Base-by-base conservation (phyloP, 1,284 basidiomycete species). In the Trichosporon sp. region DNA sequence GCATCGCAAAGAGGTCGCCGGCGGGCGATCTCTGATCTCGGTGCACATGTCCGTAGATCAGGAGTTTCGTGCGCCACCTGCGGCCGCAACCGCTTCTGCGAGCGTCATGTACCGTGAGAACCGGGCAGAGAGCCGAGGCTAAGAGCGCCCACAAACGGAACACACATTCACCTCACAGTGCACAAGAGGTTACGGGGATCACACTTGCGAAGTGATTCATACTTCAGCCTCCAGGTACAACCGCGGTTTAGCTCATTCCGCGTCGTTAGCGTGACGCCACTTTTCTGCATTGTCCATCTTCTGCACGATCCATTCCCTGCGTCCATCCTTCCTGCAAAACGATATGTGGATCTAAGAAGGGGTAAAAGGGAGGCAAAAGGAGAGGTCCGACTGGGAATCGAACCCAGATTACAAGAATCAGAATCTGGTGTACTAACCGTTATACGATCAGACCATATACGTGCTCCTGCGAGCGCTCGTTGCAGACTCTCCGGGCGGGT, bases 381-480 rank as follows among this genome's bases (percentile, higher is more conserved):
- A 11, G 32, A 63, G 59, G 59, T 63, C 59, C 59, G 59, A 37
- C 59, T 63, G 59, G 59, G 59, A 63, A 63, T 63, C 59, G 59
- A 63, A 63, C 59, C 59, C 59, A 63, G 59, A 63, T 63, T 63
- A 63, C 59, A 63, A 37, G 59, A 63, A 63, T 63, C 59, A 63
- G 59, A 63, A 63, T 63, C 59, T 37, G 37, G 59, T 63, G 59
- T 63, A 63, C 59, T 63, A 63, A 63, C 59, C 59, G 59, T 63
- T 63, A 63, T 63, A 63, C 59, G 59, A 63, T 37, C 59, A 63
- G 59, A 63, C 59, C n/a, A 21, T 54, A 11, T 26, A 54, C 19
- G 10, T 11, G 8, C 10, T 54, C 19, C 51, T 51, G 10, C 19
- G 6, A 2, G 19, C 2, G 4, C 35, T 26, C 51, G 51, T 54